Conservation (phyloP, 2,329 filamentous ascomycete genomes). For the Cercospora citrullina region DNA sequence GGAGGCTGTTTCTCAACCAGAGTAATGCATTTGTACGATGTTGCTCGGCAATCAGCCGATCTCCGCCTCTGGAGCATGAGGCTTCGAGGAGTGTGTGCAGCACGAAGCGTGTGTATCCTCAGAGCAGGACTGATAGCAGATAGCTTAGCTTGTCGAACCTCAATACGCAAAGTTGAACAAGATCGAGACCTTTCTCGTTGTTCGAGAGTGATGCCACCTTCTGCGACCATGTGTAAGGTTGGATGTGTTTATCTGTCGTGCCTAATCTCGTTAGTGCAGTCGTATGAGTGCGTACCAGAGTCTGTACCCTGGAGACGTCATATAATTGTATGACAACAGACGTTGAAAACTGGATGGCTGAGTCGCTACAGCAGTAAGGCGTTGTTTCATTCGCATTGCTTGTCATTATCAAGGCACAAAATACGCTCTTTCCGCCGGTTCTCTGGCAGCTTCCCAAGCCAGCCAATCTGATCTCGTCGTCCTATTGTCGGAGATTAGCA, state of each 20-base stretch:
- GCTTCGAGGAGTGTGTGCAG: background rate
- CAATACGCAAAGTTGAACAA: background rate
- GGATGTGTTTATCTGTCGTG: background rate
- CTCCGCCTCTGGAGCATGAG: too few relatives aligned
- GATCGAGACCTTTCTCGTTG: background rate
- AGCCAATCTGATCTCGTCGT: slow-evolving; percentile 97
- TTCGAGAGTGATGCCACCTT: background rate
- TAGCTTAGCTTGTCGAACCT: background rate
- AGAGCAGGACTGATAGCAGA: background rate
- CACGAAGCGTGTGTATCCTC: background rate
- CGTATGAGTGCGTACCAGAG: background rate
- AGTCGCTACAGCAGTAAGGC: background rate
- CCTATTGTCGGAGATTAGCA: slow-evolving; percentile 49
- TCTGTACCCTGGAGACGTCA: background rate
- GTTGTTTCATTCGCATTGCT: background rate
- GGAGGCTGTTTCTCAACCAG: too few relatives aligned
- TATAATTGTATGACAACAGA: background rate
- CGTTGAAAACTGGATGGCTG: background rate
- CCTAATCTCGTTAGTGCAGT: background rate
- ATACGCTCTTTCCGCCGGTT: slow-evolving; percentile 63
- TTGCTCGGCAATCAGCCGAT: too few relatives aligned
- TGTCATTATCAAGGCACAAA: slow-evolving; percentile 33
- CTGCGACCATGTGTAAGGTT: background rate
- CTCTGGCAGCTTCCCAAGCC: slow-evolving; percentile 82
- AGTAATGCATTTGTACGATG: too few relatives aligned